phyloP scores from a whole-genome alignment of 352 stramenopile species.

The Globisporangium nodosum region DNA sequence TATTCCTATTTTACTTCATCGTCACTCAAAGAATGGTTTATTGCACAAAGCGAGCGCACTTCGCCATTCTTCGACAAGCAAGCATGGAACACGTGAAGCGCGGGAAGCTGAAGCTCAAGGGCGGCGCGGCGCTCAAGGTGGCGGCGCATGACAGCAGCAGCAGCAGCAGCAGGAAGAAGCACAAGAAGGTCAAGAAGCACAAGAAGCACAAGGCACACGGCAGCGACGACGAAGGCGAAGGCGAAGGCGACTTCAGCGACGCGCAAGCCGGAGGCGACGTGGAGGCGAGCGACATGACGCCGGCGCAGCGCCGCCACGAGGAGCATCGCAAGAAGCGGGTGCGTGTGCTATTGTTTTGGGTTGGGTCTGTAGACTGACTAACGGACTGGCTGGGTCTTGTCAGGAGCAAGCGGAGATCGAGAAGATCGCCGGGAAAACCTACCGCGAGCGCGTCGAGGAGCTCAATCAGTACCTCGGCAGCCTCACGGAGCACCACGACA shows the following conservation, averaged over 20 bases:
- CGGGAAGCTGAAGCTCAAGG: conserved; percentile 83
- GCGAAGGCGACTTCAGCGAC: neutral
- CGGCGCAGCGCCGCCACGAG: conserved; percentile 70
- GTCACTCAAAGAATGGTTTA: too few relatives aligned
- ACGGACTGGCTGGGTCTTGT: neutral
- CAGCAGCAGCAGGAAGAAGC: conserved; percentile 58
- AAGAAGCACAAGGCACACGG: conserved; percentile 16
- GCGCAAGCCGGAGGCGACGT: conserved; percentile 9
- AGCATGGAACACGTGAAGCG: conserved; percentile 77
- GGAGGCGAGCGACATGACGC: conserved; percentile 51
- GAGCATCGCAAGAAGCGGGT: conserved; percentile 79
- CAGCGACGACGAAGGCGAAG: conserved; percentile 2
- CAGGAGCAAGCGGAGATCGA: conserved; percentile 86
- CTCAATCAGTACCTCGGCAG: conserved; percentile 95
- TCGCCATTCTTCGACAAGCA: neutral
- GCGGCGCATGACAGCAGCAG: conserved; percentile 21
- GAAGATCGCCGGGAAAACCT: conserved; percentile 83
- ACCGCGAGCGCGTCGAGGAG: conserved; percentile 93
- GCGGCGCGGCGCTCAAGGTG: conserved; percentile 54
- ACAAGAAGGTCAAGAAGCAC: conserved; percentile 39
- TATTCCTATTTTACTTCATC: too few relatives aligned
- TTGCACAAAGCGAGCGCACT: neutral
- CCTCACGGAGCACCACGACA: conserved; percentile 97
- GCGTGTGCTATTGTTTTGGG: conserved; percentile 12
- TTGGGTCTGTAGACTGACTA: conserved; percentile 2